Conservation (phyloP, 129 eudicot genomes). For the Chrysanthemum makinoi region DNA sequence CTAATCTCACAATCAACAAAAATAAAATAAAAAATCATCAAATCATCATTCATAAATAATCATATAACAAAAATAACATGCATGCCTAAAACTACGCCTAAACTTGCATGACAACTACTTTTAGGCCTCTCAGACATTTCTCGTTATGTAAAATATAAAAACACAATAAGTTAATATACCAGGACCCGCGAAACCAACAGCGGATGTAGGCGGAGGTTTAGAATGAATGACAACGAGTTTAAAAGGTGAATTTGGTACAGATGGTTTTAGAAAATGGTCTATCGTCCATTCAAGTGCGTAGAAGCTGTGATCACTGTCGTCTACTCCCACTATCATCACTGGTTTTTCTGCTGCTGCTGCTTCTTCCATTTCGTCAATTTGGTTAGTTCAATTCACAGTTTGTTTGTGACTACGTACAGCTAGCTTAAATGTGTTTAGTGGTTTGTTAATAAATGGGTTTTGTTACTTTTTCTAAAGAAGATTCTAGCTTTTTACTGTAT, state of each 20-base stretch:
- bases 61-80: too few species aligned
- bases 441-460: too few species aligned
- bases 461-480: too few species aligned
- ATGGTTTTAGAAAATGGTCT: conserved; percentile 49
- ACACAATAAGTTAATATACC: conserved; percentile 32
- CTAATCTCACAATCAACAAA: conserved; percentile 24
- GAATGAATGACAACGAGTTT: conserved; percentile 64
- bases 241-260: conserved; percentile 30
- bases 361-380: conserved; percentile 10
- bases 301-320: conserved; percentile 76
- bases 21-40: not conserved
- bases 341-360: conserved; percentile 34
- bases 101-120: too few species aligned
- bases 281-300: conserved; percentile 80
- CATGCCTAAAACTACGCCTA: too few species aligned
- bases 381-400: not conserved
- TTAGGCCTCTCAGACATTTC: too few species aligned
- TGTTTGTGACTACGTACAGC: not conserved
- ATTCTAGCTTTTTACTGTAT: too few species aligned
- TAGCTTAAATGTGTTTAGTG: too few species aligned
- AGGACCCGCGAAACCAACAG: conserved; percentile 65
- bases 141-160: too few species aligned
- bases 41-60: too few species aligned
- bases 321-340: conserved; percentile 72
- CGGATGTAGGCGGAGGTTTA: conserved; percentile 57